Percentiles rank a stretch among this genome's conserved stretches.
These are phyloP conservation scores for Maudiozyma barnettii DNA, from an alignment of 805 yeast genomes.

Conservation along the genomic window DNA sequence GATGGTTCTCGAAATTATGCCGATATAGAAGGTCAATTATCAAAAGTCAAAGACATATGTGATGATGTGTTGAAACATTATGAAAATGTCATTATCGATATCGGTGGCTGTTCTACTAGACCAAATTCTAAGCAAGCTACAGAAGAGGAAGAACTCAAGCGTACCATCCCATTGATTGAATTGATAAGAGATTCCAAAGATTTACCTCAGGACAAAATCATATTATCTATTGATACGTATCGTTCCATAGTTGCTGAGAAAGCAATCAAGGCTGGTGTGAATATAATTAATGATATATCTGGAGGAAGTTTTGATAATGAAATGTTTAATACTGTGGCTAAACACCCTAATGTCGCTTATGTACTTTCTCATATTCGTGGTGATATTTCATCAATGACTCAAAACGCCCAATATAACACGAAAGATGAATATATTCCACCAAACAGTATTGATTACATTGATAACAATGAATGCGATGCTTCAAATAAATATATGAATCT, in stretches of 20 bases:
- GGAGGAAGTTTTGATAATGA: conserved; percentile 63
- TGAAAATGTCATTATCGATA: conserved; percentile 51
- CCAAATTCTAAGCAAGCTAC: conserved; percentile 66
- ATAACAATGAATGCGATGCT: conserved; percentile 1
- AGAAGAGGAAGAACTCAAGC: conserved; percentile 52
- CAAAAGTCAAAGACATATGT: conserved; percentile 41
- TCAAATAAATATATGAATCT: conserved; percentile 22
- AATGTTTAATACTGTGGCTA: conserved; percentile 63
- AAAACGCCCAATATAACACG: conserved; percentile 43
- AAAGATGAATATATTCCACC: conserved; percentile 19
- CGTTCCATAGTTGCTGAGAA: conserved; percentile 63
- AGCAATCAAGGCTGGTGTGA: conserved; percentile 70
- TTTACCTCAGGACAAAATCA: conserved; percentile 31
- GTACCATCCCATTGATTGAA: conserved; percentile 64
- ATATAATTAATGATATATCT: conserved; percentile 84
- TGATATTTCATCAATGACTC: conserved; percentile 60
- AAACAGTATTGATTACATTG: conserved; percentile 13
- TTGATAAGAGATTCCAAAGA: conserved; percentile 42
- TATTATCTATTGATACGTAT: conserved; percentile 84
- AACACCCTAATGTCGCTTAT: conserved; percentile 58
- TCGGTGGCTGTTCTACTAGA: conserved; percentile 92
- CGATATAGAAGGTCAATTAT: conserved; percentile 34
- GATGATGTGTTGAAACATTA: conserved; percentile 44
- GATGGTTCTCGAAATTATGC: conserved; percentile 57
- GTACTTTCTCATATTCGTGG: conserved; percentile 83